Evolutionary conservation across 148 eudicot species (phyloP).

Genomic region (Bassia scoparia): DNA sequence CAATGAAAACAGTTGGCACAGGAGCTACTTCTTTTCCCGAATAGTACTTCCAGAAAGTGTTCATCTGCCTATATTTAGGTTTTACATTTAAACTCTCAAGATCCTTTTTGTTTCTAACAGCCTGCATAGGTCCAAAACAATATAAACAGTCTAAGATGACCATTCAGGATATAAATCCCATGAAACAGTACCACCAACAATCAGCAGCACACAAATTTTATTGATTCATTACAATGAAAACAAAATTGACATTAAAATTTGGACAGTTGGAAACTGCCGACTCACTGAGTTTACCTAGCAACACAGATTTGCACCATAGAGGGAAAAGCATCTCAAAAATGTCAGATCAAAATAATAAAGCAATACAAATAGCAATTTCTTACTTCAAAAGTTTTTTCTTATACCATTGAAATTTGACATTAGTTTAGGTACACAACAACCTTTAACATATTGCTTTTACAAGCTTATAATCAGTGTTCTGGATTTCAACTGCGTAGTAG

Average conservation of each 20-base stretch:
- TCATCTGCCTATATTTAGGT: conserved; percentile 70
- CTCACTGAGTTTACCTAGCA: background rate
- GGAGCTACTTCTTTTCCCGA: conserved; percentile 94
- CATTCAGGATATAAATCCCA: background rate
- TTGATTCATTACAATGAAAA: background rate
- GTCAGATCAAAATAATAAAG: too few relatives aligned
- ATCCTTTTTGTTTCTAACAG: conserved; percentile 91
- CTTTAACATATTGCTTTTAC: too few relatives aligned
- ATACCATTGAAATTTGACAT: too few relatives aligned
- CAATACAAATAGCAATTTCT: too few relatives aligned
- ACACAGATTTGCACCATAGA: too few relatives aligned
- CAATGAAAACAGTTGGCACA: conserved; percentile 88
- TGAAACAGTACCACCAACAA: background rate
- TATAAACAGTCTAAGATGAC: background rate
- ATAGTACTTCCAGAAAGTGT: conserved; percentile 94
- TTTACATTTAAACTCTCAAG: conserved; percentile 75
- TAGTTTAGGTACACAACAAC: too few relatives aligned
- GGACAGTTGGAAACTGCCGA: background rate
- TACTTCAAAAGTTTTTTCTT: too few relatives aligned
- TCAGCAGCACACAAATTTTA: background rate
- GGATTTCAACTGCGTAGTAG: too few relatives aligned
- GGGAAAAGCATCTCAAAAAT: too few relatives aligned
- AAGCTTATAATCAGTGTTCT: too few relatives aligned
- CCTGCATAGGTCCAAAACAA: conserved; percentile 41
- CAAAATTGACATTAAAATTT: background rate